Evolutionary conservation across 2,329 filamentous ascomycete genomes (phyloP).

Genomic region (Aspergillus aculeatinus): DNA sequence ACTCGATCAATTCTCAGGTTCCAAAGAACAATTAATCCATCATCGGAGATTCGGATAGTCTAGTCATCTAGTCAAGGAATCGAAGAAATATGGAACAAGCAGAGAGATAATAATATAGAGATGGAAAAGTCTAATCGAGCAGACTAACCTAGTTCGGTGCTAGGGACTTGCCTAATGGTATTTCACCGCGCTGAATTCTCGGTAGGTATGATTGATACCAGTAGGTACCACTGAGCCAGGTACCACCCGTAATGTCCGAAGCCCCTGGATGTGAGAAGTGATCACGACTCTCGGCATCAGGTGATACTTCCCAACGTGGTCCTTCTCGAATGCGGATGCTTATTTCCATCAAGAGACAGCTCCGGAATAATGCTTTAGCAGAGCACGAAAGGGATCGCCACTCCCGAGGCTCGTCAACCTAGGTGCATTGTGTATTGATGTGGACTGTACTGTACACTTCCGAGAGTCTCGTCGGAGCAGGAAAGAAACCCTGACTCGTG

Average conservation of each 20-base stretch:
- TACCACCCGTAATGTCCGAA: background rate
- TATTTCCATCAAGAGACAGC: background rate
- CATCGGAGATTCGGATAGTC: background rate
- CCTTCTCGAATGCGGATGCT: background rate
- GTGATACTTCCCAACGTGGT: background rate
- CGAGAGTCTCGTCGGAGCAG: background rate
- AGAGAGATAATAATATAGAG: background rate
- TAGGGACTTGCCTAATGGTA: background rate
- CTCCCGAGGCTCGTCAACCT: background rate
- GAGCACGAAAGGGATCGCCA: background rate
- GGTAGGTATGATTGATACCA: background rate
- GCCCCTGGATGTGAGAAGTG: background rate
- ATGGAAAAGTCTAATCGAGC: background rate
- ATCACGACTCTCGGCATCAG: background rate
- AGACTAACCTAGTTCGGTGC: background rate
- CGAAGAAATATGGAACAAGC: background rate
- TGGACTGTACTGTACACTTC: background rate
- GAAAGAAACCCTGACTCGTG: constrained; percentile 3
- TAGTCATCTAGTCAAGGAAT: background rate
- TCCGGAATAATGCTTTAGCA: background rate
- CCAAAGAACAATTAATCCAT: background rate
- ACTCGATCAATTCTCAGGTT: background rate
- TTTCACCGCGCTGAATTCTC: background rate
- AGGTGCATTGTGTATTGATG: background rate
- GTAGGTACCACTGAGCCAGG: too few relatives aligned